phyloP scores from a whole-genome alignment of 192 early-diverging fungal genomes.

The Coemansia sp. region DNA sequence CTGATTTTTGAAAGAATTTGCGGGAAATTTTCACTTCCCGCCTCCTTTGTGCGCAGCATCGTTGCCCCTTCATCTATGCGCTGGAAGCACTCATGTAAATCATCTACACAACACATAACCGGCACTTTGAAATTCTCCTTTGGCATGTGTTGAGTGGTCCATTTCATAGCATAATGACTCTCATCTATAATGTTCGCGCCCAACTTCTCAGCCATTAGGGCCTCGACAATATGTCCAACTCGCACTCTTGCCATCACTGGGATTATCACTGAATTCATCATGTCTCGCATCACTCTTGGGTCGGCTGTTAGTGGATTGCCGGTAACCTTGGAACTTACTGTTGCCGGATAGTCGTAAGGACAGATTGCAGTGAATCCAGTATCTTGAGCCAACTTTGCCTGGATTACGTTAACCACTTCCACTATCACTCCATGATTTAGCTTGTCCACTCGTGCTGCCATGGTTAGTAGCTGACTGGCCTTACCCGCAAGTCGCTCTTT shows the following conservation, averaged over 20 bases:
- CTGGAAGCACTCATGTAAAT: slow-evolving; percentile 85
- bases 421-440: neutral
- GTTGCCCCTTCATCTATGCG: slow-evolving; percentile 89
- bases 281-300: neutral
- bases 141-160: slow-evolving; percentile 73
- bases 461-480: neutral
- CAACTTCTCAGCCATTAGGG: slow-evolving; percentile 77
- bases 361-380: neutral
- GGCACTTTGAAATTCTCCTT: slow-evolving; percentile 84
- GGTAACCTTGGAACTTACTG: neutral
- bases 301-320: neutral
- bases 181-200: slow-evolving; percentile 94
- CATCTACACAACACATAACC: slow-evolving; percentile 88
- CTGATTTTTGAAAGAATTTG: neutral
- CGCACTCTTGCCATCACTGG: slow-evolving; percentile 13
- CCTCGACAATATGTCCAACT: slow-evolving; percentile 9
- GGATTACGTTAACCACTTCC: neutral
- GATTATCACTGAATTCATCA: slow-evolving; percentile 6
- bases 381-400: slow-evolving; percentile 1
- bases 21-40: slow-evolving; percentile 60
- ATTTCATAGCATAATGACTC: slow-evolving; percentile 69
- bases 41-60: slow-evolving; percentile 94
- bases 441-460: neutral
- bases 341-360: neutral
- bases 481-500: neutral